Conservation (phyloP, 306 rosid genomes). For the Ammopiptanthus mongolicus region DNA sequence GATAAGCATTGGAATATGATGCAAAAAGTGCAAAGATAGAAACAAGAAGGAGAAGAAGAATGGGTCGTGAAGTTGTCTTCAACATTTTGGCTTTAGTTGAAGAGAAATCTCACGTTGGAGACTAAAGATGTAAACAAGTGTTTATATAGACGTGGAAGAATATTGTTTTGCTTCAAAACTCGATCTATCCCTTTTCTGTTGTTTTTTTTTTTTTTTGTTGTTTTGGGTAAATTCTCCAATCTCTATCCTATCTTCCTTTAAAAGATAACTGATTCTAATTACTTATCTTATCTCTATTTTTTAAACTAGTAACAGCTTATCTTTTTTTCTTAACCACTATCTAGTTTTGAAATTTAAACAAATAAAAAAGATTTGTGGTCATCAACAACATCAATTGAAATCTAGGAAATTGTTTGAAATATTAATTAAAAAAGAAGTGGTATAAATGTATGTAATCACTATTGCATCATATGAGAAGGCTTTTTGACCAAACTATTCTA, state of each 20-base stretch:
- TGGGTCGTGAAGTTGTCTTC: background rate
- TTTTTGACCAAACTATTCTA: too few relatives aligned
- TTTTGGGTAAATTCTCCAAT: too few relatives aligned
- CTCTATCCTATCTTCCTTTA: background rate
- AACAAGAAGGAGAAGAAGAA: background rate
- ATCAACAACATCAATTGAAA: background rate
- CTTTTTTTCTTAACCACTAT: background rate
- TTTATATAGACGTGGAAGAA: too few relatives aligned
- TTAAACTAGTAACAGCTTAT: too few relatives aligned
- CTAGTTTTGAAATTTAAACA: background rate
- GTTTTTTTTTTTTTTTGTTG: too few relatives aligned
- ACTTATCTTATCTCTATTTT: background rate
- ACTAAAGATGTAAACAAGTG: background rate
- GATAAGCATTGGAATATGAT: background rate
- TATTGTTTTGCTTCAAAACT: too few relatives aligned
- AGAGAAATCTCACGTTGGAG: background rate
- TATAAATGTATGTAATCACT: too few relatives aligned
- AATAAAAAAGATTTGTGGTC: background rate
- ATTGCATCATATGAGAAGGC: too few relatives aligned
- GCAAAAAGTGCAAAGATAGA: background rate
- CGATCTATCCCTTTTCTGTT: too few relatives aligned
- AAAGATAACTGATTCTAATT: background rate
- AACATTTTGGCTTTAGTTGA: constrained; percentile 2
- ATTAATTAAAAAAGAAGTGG: too few relatives aligned
- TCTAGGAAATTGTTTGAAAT: too few relatives aligned